Evolutionary conservation across 768 basidiomycete genomes (phyloP).

Genomic region (Rhizopogon roseolus): DNA sequence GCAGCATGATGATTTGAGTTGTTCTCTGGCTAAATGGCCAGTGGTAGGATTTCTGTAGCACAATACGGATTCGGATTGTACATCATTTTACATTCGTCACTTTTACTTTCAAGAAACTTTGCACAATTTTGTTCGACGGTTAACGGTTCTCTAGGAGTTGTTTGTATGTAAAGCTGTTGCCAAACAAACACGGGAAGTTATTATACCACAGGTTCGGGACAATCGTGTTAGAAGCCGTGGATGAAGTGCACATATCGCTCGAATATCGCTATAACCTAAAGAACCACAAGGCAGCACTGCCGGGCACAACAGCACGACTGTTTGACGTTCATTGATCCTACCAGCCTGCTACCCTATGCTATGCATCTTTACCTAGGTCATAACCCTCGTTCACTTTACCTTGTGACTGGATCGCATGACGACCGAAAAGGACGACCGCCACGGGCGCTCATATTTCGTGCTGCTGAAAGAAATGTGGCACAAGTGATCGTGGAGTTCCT

Average conservation of each 20-base stretch:
- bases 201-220: too few species aligned
- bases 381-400: slow-evolving; percentile 65
- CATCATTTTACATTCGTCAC: not conserved
- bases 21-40: not conserved
- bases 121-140: not conserved
- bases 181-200: slow-evolving; percentile 7
- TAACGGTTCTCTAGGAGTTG: not conserved
- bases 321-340: not conserved
- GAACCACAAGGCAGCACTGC: not conserved
- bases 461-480: slow-evolving; percentile 40
- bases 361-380: slow-evolving; percentile 78
- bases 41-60: not conserved
- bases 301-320: not conserved
- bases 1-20: slow-evolving; percentile 40
- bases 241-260: not conserved
- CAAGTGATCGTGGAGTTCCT: slow-evolving; percentile 89
- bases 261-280: too few species aligned
- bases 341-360: slow-evolving; percentile 1
- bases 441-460: slow-evolving; percentile 69
- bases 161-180: slow-evolving; percentile 1
- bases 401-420: slow-evolving; percentile 66
- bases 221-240: too few species aligned
- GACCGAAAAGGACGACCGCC: slow-evolving; percentile 56
- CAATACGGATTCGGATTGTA: not conserved
- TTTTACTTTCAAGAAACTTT: not conserved